These are phyloP conservation scores for Blastocrithidia nonstop DNA, from an alignment of 208 protist genomes.

Conservation along the genomic window DNA sequence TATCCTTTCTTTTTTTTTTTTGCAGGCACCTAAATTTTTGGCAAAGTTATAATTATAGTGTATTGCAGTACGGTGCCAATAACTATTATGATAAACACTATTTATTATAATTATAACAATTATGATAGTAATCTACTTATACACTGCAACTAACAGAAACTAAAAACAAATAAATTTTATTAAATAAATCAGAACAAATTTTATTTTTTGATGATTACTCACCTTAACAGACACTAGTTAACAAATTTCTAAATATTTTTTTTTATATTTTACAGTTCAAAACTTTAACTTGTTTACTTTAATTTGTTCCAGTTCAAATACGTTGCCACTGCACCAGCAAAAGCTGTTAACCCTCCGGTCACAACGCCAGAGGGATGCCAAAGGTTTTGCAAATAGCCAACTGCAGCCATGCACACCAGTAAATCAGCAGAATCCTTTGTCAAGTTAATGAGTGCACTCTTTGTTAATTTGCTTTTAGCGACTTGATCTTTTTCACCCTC, in stretches of 20 bases:
- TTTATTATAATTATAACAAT: neutral
- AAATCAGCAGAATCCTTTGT: slow-evolving; percentile 68
- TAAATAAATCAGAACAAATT: neutral
- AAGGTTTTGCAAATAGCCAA: slow-evolving; percentile 58
- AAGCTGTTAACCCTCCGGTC: slow-evolving; percentile 49
- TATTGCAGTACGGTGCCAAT: neutral
- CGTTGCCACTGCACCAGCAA: slow-evolving; percentile 77
- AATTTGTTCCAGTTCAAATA: slow-evolving; percentile 86
- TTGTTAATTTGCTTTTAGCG: slow-evolving; percentile 53
- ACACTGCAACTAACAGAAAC: too few species aligned
- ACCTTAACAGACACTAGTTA: neutral
- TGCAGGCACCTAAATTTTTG: neutral
- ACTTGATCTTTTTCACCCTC: slow-evolving; percentile 34
- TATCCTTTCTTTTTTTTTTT: neutral
- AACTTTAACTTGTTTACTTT: slow-evolving; percentile 49
- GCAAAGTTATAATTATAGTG: neutral
- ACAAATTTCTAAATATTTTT: neutral
- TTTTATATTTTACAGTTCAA: too few species aligned
- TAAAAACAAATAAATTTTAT: slow-evolving; percentile 4
- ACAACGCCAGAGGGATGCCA: slow-evolving; percentile 59
- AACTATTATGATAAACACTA: neutral
- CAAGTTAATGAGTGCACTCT: slow-evolving; percentile 57
- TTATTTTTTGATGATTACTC: neutral
- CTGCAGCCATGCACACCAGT: slow-evolving; percentile 68
- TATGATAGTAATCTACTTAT: too few species aligned